A percentile compares a stretch with the other conserved stretches of the same genome.
Conservation (phyloP, 176 grass and related monocot species). For the Oryza glumipatula region DNA sequence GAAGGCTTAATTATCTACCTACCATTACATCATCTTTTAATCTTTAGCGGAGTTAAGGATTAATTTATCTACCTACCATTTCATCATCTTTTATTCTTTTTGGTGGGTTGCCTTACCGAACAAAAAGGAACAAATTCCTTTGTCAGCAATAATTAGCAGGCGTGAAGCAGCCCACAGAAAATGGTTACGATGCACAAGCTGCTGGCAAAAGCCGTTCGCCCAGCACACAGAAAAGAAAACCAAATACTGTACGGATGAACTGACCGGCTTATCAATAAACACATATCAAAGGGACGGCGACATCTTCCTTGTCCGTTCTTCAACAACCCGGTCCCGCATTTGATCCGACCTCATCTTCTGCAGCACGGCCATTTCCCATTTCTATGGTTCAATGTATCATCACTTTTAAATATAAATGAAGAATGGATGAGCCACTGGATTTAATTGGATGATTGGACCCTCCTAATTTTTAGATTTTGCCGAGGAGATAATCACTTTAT, state of each 20-base stretch:
- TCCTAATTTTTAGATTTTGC: background rate
- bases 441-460: background rate
- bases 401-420: background rate
- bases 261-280: background rate
- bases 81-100: background rate
- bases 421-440: background rate
- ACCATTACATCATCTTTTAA: background rate
- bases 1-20: background rate
- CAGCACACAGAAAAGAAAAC: conserved; percentile 16
- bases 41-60: background rate
- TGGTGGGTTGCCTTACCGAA: background rate
- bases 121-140: background rate
- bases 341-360: background rate
- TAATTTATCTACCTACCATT: background rate
- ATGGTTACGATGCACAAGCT: background rate
- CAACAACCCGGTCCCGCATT: background rate
- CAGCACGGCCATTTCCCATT: background rate
- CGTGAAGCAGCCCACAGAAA: conserved; percentile 1
- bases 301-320: background rate
- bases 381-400: background rate
- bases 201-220: background rate
- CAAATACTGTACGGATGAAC: background rate
- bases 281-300: background rate
- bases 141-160: background rate
- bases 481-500: background rate